Evolutionary conservation across 2,329 filamentous ascomycete genomes (phyloP), one percentile per base, ranked within the genome.

Genomic region (Cladophialophora immunda): DNA sequence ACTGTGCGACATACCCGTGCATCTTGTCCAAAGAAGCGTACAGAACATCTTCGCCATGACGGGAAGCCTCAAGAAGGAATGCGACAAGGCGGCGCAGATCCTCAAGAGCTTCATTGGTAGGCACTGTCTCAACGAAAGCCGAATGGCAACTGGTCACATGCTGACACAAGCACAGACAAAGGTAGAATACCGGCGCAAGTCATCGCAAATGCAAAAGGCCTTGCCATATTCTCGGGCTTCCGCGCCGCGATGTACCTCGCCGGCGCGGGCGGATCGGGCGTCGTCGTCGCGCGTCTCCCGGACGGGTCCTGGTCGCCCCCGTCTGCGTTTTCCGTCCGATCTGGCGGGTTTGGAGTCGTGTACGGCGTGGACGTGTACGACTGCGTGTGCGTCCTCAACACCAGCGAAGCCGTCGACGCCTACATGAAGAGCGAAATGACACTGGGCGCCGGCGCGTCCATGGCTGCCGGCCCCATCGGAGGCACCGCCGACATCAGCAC

Each of bases 351-450:
- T 17, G 68, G 68, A 32, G 36, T 69, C 34, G 64, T 52, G 17
- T 63, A 54, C 22, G 68, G 68, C 3, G 53, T 69, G 5, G 68
- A 67, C 41, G 36, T 65, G 29, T 65, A 62, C 58, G 68, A 69
- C 54, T 69, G 68, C 30, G 58, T 69, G n/a, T 67, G 65, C 29
- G 68, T 69, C 19, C 65, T 69, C 53, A 69, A 69, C 62, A 69
- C 65, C 15, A 15, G 55, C 27, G 68, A 62, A 19, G 68, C 65
- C 2, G 36, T 69, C 15, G 65, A 65, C 17, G 53, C 60, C 1
- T 69, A 67, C 30, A 34, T 34, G 25, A 60, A 59, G 25, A 15
- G 30, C 22, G 62, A 62, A 19, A 66, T 58, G 30, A 57, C 4
- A 13, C 53, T 69, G 7, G 68, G 68, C 22, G 64, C 50, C 3